Evolutionary conservation across 2,329 filamentous ascomycete genomes (phyloP), one percentile per base, ranked within the genome.

Genomic region (Aspergillus pseudoviridinutans): DNA sequence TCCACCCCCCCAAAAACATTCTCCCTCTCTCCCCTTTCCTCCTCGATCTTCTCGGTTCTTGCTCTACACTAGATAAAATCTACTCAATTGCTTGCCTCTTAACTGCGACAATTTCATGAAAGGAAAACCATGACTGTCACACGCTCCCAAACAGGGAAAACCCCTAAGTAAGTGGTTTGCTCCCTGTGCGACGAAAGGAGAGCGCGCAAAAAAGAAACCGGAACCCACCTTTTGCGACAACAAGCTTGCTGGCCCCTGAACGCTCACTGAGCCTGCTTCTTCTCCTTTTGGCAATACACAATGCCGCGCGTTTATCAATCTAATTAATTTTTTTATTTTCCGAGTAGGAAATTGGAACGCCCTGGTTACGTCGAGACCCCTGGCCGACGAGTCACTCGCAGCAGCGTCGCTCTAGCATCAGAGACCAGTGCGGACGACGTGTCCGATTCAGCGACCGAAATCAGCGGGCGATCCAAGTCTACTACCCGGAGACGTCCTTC

Each of bases 281-380:
- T 35, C 24, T 12, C 52, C 41, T n/a, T 8, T 49, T 7, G 10
- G 17, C 24, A 35, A 35, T 27, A 56, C 42, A 58, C 28, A n/a
- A n/a, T 32, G n/a, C n/a, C 41, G 32, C 14, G 32, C n/a, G n/a
- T 28, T 38, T n/a, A 28, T 50, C 35, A 24, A 20, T 14, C 42
- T 52, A n/a, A 49, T 9, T 35, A 35, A 46, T 53, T 59, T 32
- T 49, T 41, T 58, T 50, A n/a, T n/a, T 12, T 55, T 49, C 46
- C 52, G 14, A 50, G 28, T 60, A 84, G 82, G 69, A 83, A 83
- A 71, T 74, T 78, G 53, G 75, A 79, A 53, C 77, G 79, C 56
- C 76, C 78, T 47, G 80, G 78, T 51, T 83, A 78, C 64, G 77
- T 83, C 50, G 77, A 82, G 61, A 83, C 81, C 14, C 81, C 81